Evolutionary conservation across 805 yeast genomes (phyloP), one percentile per base, ranked within the genome.

Genomic region (Dipodascus geniculatus): DNA sequence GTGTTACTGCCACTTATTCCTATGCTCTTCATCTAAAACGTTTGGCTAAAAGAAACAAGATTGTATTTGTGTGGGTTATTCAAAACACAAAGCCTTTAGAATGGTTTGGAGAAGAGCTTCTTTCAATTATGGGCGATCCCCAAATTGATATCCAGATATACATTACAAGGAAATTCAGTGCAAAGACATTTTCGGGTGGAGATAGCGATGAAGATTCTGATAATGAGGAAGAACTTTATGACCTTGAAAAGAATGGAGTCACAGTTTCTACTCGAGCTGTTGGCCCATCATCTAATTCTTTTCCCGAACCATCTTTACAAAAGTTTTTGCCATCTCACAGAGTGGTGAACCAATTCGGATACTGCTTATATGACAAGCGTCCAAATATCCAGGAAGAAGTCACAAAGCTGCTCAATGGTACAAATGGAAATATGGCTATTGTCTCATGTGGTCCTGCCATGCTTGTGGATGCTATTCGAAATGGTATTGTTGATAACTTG

Each of bases 381-480:
- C 62, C 62, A 4, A 48, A 53, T 22, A 20, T 59, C 11, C 48
- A 50, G 3, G 31, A 51, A 6, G 49, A 49, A 44, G 55, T 60
- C 4, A 20, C 48, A 22, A 48, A 52, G 9, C 57, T 53, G 22
- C 42, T 59, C 14, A 23, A 33, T 8, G 44, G 44, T 6, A 38
- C 75, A 2, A 51, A 60, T 2, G 74, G 78, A 0, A 69, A 80
- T 17, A 65, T 76, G 42, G 78, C 78, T 1, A 74, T 81, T 47
- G 70, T 81, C 23, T 72, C 79, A 1, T 83, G 88, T 69, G 88
- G 88, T 2, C 85, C 82, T 51, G 75, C 81, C 31, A 54, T 63
- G 1, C 74, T 81, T 73, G 80, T 75, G 59, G 91, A 85, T 63
- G 70, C 68, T 2, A 56, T 81, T 17, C 73, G 91, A 63, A 64